Percentiles rank a stretch among this genome's conserved stretches.
Evolutionary conservation across 176 grass and related monocot species (phyloP).

Genomic region (Avena eriantha): DNA sequence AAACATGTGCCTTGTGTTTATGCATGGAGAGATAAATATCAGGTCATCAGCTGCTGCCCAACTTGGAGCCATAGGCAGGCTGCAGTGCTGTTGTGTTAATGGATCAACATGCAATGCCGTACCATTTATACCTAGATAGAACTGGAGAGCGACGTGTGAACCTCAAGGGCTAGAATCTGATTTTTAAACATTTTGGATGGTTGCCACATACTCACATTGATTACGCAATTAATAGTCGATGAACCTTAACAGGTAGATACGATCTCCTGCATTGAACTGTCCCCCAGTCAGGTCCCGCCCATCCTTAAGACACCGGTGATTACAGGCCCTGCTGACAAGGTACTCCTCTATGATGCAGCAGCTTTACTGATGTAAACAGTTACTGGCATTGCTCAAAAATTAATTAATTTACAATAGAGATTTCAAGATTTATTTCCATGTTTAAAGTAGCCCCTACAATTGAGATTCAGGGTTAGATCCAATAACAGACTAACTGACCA

Average conservation of each 20-base stretch:
- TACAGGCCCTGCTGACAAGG: too few relatives aligned
- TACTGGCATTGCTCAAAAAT: not conserved
- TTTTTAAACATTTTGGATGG: not conserved
- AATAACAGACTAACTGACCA: not conserved
- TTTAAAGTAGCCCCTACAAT: not conserved
- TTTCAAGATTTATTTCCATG: not conserved
- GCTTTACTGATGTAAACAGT: not conserved
- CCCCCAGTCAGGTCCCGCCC: too few relatives aligned
- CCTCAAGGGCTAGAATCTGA: not conserved
- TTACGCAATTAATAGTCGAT: not conserved
- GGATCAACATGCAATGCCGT: not conserved
- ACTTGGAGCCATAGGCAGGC: not conserved
- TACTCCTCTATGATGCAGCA: not conserved
- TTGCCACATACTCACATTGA: constrained; percentile 1
- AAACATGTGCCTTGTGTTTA: not conserved
- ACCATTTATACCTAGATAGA: not conserved
- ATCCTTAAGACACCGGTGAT: too few relatives aligned
- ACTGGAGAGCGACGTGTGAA: not conserved
- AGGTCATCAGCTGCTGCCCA: not conserved
- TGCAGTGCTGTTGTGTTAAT: not conserved
- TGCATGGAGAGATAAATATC: not conserved
- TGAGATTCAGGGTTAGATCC: not conserved
- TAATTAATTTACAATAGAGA: not conserved
- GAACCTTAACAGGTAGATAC: not conserved
- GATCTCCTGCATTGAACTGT: not conserved